Conservation (phyloP, 805 yeast species). For the Maudiozyma pseudohumilis region DNA sequence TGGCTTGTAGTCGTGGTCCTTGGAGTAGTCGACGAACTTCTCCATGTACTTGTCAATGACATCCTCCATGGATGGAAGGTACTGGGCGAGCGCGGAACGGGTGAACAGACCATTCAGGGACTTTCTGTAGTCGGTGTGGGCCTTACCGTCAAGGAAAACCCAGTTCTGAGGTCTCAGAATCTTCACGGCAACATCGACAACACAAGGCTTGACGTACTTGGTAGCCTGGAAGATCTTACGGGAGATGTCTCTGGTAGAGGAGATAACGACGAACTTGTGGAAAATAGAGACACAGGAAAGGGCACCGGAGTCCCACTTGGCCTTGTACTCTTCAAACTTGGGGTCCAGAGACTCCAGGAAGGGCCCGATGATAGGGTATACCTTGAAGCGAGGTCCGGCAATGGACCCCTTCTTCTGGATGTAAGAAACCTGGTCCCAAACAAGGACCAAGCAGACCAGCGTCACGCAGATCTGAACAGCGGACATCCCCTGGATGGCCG, state of each 20-base stretch:
- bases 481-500: slow-evolving; percentile 27
- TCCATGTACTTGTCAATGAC: slow-evolving; percentile 78
- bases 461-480: slow-evolving; percentile 48
- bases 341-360: slow-evolving; percentile 92
- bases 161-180: slow-evolving; percentile 92
- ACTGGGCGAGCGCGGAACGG: slow-evolving; percentile 67
- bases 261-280: slow-evolving; percentile 95
- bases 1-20: slow-evolving; percentile 45
- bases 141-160: slow-evolving; percentile 96
- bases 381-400: slow-evolving; percentile 80
- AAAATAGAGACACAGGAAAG: slow-evolving; percentile 94
- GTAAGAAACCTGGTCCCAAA: slow-evolving; percentile 72
- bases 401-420: slow-evolving; percentile 74
- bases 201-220: slow-evolving; percentile 88
- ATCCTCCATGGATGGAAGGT: slow-evolving; percentile 75
- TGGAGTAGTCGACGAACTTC: slow-evolving; percentile 46
- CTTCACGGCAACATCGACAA: slow-evolving; percentile 93
- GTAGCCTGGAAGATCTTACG: slow-evolving; percentile 82
- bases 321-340: slow-evolving; percentile 83
- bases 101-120: slow-evolving; percentile 86
- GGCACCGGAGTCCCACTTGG: slow-evolving; percentile 92
- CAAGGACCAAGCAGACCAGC: slow-evolving; percentile 37
- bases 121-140: slow-evolving; percentile 85
- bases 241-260: slow-evolving; percentile 77
- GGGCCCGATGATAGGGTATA: slow-evolving; percentile 96